Evolutionary conservation across 116 monocot species (phyloP).

Genomic region (Iris pallida): DNA sequence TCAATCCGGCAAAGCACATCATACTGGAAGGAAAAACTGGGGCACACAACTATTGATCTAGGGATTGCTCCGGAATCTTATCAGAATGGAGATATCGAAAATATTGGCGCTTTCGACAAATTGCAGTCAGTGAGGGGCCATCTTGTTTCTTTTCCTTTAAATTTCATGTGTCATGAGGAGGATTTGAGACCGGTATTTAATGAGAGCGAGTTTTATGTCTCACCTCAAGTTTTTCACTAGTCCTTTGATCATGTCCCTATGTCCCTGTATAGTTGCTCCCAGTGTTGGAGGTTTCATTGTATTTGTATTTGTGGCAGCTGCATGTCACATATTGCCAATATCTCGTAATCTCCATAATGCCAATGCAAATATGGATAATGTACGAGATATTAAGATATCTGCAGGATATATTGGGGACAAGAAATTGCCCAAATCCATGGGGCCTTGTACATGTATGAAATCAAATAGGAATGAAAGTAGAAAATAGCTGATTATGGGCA

Average conservation of each 20-base stretch:
- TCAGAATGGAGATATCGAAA: slow-evolving; percentile 45
- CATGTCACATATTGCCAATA: neutral
- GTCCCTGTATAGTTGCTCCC: neutral
- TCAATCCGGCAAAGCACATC: slow-evolving; percentile 57
- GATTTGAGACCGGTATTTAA: slow-evolving; percentile 81
- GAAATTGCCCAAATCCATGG: too few species aligned
- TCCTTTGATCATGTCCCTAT: neutral
- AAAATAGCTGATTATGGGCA: too few species aligned
- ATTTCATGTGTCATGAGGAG: slow-evolving; percentile 84
- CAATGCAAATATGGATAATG: too few species aligned
- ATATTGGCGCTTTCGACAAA: slow-evolving; percentile 55
- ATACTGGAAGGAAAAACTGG: slow-evolving; percentile 84
- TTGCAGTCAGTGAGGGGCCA: slow-evolving; percentile 69
- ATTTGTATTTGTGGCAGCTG: slow-evolving; percentile 6
- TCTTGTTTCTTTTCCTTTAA: slow-evolving; percentile 84
- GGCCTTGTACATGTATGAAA: too few species aligned
- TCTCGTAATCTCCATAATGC: too few species aligned
- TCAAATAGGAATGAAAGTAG: too few species aligned
- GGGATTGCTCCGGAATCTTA: slow-evolving; percentile 74
- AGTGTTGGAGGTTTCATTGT: neutral
- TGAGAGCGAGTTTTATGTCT: slow-evolving; percentile 87
- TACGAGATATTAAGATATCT: too few species aligned
- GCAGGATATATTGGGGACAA: too few species aligned
- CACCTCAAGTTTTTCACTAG: slow-evolving; percentile 86
- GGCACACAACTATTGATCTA: slow-evolving; percentile 84